Conservation (phyloP, 2,329 filamentous ascomycete genomes). For the Aureobasidium lini region DNA sequence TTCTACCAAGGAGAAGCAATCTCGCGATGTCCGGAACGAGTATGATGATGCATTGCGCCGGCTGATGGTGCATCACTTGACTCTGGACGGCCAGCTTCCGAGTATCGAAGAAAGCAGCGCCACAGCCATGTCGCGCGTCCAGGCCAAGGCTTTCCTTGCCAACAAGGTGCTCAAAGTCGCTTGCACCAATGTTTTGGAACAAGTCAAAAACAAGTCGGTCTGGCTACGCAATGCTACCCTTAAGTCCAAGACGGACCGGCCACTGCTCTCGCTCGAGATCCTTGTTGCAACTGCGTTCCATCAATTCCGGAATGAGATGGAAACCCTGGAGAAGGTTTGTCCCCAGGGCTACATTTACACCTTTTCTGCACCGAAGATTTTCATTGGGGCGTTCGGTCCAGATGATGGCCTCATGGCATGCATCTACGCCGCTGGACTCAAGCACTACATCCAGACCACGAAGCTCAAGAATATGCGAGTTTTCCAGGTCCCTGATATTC, state of each 20-base stretch:
- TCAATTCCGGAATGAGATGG: slow-evolving; percentile 1
- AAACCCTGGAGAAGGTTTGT: neutral
- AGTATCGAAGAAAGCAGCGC: neutral
- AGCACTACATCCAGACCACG: neutral
- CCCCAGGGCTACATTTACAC: slow-evolving; percentile 3
- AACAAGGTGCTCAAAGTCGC: neutral
- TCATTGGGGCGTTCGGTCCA: neutral
- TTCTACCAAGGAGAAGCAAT: neutral
- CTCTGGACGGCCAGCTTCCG: neutral
- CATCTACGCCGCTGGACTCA: slow-evolving; percentile 9
- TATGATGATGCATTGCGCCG: slow-evolving; percentile 2
- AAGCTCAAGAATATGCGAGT: neutral
- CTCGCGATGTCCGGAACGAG: neutral
- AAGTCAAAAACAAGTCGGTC: neutral
- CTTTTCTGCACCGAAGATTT: slow-evolving; percentile 4
- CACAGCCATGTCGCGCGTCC: neutral
- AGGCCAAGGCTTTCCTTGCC: neutral
- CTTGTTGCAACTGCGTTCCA: slow-evolving; percentile 1
- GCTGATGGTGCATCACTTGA: neutral
- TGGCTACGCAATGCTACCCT: neutral
- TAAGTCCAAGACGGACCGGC: neutral
- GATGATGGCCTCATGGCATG: neutral
- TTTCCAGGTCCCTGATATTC: neutral
- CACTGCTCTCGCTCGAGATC: slow-evolving; percentile 5
- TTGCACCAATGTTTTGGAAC: neutral